Base-by-base conservation (phyloP, 2,329 filamentous ascomycete genomes). In the Dichotomopilus funicola region DNA sequence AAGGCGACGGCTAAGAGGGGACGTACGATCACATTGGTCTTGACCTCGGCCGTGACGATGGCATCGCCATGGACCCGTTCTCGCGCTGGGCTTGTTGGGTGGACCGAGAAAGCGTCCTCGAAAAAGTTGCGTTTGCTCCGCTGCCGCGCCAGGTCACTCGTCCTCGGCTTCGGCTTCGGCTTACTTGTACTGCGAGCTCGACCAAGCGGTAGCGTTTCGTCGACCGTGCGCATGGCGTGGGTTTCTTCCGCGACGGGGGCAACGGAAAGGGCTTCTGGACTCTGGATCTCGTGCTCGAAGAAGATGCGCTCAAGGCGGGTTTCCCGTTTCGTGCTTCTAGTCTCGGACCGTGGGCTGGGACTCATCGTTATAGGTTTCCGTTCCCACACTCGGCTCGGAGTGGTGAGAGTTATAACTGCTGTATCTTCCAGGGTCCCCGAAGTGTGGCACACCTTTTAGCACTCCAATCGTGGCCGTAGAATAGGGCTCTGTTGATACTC, bases 21-120 rank as follows among this genome's bases (percentile, higher is more conserved):
- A 71, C 78, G 62, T 70, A 87, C 83, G 63, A 81, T 80, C 41
- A 81, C 78, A 61, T 86, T 88, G 5, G 83, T 82, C 65, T 78
- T 81, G 36, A 88, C 68, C 63, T 87, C 85, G 33, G 79, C 81
- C 59, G 85, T 71, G 45, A 89, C 77, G 37, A 83, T 73, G 1
- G 81, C 79, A 59, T 82, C 78, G 55, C 76, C 74, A 6, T 71
- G 72, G 10, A 83, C 68, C n/a, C 74, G 74, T 50, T 78, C 75
- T 58, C 71, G 73, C 13, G 70, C 65, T 19, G 69, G 65, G 51
- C 68, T 71, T 33, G 63, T 65, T 31, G 69, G 68, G 19, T 59
- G 59, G 6, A 63, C 57, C 3, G 65, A 61, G 57, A 79, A 77
- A 12, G 72, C 70, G 50, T 72, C 72, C 49, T 80, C 75, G 54